Conservation (phyloP, 208 protist genomes). For the Angomonas ambiguus region DNA sequence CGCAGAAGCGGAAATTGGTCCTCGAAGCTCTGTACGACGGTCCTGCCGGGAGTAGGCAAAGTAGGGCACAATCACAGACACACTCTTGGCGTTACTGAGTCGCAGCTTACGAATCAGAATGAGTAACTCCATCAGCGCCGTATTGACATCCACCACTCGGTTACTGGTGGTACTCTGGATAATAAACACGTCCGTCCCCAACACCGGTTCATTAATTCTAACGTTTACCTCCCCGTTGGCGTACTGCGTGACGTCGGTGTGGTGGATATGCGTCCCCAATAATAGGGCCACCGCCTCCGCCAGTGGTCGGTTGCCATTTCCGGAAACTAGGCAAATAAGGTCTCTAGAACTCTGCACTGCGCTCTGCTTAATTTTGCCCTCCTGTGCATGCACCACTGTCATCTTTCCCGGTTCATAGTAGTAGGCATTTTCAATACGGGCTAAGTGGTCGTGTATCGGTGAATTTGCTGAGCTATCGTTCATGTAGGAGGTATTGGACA, state of each 20-base stretch:
- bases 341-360: conserved; percentile 17
- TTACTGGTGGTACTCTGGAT: conserved; percentile 94
- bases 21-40: conserved; percentile 87
- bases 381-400: conserved; percentile 56
- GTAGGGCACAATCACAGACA: conserved; percentile 94
- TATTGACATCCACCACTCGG: conserved; percentile 90
- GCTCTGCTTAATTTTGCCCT: conserved; percentile 56
- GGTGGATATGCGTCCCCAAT: conserved; percentile 68
- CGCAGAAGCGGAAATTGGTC: conserved; percentile 91
- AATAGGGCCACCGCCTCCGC: conserved; percentile 82
- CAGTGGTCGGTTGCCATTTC: conserved; percentile 88
- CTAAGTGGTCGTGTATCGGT: conserved; percentile 61
- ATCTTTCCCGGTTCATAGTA: conserved; percentile 75
- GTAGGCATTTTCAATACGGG: conserved; percentile 80
- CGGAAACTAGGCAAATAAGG: conserved; percentile 78
- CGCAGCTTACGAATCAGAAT: conserved; percentile 91
- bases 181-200: conserved; percentile 95
- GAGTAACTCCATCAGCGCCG: conserved; percentile 94
- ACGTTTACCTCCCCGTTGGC: conserved; percentile 89
- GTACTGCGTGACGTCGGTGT: conserved; percentile 79
- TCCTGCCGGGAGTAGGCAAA: conserved; percentile 94
- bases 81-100: conserved; percentile 79
- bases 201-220: conserved; percentile 91
- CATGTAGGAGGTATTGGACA: neutral
- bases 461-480: conserved; percentile 17